These are phyloP conservation scores for Leccinum broughii DNA, from an alignment of 768 basidiomycete species.

Conservation along the genomic window DNA sequence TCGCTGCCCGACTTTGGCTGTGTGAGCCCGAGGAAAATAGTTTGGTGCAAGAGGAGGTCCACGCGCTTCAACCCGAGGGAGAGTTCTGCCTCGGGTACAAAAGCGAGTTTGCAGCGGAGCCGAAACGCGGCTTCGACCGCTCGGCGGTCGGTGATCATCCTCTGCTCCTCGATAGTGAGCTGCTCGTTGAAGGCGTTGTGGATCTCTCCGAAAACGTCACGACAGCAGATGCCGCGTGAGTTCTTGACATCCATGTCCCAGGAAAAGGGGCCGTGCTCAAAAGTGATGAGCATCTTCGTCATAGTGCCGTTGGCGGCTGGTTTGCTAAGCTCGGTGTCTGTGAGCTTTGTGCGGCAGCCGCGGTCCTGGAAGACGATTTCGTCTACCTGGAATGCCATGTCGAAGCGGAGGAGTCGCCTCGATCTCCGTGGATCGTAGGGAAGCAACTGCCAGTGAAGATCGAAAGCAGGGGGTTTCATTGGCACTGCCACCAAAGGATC, in stretches of 20 bases:
- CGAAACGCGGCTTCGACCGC: conserved; percentile 45
- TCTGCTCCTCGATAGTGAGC: conserved; percentile 47
- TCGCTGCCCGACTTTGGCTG: conserved; percentile 36
- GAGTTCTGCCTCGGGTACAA: conserved; percentile 43
- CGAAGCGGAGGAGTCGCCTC: conserved; percentile 47
- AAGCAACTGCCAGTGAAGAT: conserved; percentile 51
- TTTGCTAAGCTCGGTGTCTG: conserved; percentile 42
- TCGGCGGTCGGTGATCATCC: conserved; percentile 29
- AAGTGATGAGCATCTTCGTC: conserved; percentile 51
- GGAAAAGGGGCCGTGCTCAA: conserved; percentile 36
- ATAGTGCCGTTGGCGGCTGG: conserved; percentile 44
- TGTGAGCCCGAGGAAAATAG: conserved; percentile 54
- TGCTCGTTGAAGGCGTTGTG: conserved; percentile 47
- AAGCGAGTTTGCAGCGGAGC: conserved; percentile 45
- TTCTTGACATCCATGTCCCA: conserved; percentile 47
- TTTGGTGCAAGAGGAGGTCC: conserved; percentile 52
- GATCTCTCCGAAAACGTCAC: conserved; percentile 61
- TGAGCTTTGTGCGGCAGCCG: conserved; percentile 29
- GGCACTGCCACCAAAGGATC: neutral
- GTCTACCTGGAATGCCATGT: conserved; percentile 47
- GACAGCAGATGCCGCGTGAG: conserved; percentile 46
- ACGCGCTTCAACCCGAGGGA: conserved; percentile 54
- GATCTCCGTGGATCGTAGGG: conserved; percentile 37
- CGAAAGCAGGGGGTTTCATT: conserved; percentile 42
- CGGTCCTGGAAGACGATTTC: conserved; percentile 26